Evolutionary conservation across 768 basidiomycete species (phyloP).

Genomic region (Crepidotus variabilis): DNA sequence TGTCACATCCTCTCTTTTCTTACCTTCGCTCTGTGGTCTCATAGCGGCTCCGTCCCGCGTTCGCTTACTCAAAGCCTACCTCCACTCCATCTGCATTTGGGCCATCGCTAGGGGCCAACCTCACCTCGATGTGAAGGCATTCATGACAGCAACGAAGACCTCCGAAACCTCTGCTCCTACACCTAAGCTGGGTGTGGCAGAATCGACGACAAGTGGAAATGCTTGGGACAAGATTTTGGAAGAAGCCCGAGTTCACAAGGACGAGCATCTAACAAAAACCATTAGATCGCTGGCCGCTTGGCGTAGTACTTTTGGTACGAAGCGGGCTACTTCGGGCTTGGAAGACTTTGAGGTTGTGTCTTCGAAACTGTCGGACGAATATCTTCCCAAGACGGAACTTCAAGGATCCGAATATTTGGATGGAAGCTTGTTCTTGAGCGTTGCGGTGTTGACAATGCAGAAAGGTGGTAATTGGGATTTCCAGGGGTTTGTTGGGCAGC

Average conservation of each 20-base stretch:
- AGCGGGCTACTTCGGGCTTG: neutral
- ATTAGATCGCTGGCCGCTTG: conserved; percentile 32
- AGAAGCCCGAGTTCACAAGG: neutral
- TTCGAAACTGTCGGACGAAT: too few species aligned
- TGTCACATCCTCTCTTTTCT: conserved; percentile 62
- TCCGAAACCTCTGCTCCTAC: conserved; percentile 9
- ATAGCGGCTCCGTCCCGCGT: conserved; percentile 40
- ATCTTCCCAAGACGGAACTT: too few species aligned
- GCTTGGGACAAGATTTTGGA: neutral
- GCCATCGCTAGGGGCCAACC: conserved; percentile 58
- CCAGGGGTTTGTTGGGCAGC: too few species aligned
- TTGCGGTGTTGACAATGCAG: too few species aligned
- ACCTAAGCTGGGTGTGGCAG: neutral
- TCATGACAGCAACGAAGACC: conserved; percentile 30
- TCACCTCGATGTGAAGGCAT: conserved; percentile 41
- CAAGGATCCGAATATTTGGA: too few species aligned
- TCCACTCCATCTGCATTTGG: conserved; percentile 46
- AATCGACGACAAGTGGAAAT: neutral
- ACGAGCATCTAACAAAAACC: conserved; percentile 40
- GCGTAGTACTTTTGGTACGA: conserved; percentile 17
- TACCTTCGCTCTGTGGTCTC: conserved; percentile 43
- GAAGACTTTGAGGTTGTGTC: too few species aligned
- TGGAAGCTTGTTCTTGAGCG: too few species aligned
- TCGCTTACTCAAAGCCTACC: conserved; percentile 54
- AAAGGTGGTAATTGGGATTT: too few species aligned